phyloP scores from a whole-genome alignment of 2,329 filamentous ascomycete species.

The Fusarium stilboides region DNA sequence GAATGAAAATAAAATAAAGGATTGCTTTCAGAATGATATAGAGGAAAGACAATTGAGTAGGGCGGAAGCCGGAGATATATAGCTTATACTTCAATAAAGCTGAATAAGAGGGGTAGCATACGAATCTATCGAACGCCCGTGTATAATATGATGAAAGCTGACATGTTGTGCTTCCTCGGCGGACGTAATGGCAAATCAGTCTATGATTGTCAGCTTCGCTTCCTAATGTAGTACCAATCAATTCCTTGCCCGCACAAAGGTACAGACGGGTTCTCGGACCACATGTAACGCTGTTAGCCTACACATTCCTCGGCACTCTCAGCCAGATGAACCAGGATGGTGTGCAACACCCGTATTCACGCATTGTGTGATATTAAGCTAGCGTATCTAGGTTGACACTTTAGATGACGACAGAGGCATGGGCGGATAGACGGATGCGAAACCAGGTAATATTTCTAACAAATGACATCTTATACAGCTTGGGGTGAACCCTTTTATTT shows the following conservation, averaged over 20 bases:
- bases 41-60: constrained; percentile 19
- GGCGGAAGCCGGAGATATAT: constrained; percentile 28
- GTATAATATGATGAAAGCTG: constrained; percentile 40
- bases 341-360: constrained; percentile 19
- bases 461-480: constrained; percentile 54
- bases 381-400: constrained; percentile 27
- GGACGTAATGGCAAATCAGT: constrained; percentile 32
- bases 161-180: constrained; percentile 36
- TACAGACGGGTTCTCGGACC: constrained; percentile 28
- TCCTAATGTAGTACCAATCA: constrained; percentile 46
- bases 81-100: constrained; percentile 28
- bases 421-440: constrained; percentile 34
- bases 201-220: constrained; percentile 45
- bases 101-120: constrained; percentile 31
- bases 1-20: constrained; percentile 14
- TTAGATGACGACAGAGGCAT: constrained; percentile 21
- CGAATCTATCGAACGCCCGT: constrained; percentile 32
- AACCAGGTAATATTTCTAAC: constrained; percentile 53
- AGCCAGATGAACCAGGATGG: constrained; percentile 18
- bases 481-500: constrained; percentile 72
- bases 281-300: constrained; percentile 38
- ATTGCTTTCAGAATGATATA: constrained; percentile 9
- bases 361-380: constrained; percentile 21
- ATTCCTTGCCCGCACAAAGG: constrained; percentile 30
- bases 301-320: constrained; percentile 33